Conservation (phyloP, 2,329 filamentous ascomycete species). For the Colletotrichum spinosum region DNA sequence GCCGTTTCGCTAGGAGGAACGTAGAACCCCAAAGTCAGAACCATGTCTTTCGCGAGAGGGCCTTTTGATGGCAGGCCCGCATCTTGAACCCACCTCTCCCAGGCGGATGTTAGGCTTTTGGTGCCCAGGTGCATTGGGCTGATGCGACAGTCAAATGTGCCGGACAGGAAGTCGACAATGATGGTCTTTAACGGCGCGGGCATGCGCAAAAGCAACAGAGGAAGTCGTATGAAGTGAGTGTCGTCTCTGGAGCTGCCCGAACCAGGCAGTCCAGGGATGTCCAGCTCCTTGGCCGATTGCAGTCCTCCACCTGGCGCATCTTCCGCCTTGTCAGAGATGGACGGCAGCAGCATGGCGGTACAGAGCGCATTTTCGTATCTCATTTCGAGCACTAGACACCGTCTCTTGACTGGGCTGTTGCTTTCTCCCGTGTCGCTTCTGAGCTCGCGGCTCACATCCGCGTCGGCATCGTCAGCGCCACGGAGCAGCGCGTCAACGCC, state of each 20-base stretch:
- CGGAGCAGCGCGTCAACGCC: constrained; percentile 46
- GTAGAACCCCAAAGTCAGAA: constrained; percentile 64
- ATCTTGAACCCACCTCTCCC: constrained; percentile 63
- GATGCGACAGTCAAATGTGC: constrained; percentile 68
- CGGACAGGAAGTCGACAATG: constrained; percentile 63
- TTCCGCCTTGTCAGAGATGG: constrained; percentile 29
- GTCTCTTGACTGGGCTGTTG: constrained; percentile 35
- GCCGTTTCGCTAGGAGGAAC: constrained; percentile 45
- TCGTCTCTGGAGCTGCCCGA: constrained; percentile 31
- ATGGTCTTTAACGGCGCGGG: constrained; percentile 62
- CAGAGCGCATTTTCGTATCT: constrained; percentile 65
- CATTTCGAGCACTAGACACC: constrained; percentile 59
- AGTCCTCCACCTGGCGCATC: background rate
- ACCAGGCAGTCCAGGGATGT: constrained; percentile 16
- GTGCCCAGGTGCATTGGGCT: constrained; percentile 62
- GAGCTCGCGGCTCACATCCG: constrained; percentile 22
- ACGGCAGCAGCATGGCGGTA: constrained; percentile 62
- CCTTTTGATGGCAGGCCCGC: constrained; percentile 50
- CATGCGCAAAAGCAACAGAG: constrained; percentile 67
- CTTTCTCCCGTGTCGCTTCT: constrained; percentile 19
- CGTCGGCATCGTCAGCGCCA: constrained; percentile 36
- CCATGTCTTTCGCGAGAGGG: constrained; percentile 57
- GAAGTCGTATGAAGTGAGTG: constrained; percentile 58
- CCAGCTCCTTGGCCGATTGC: constrained; percentile 1
- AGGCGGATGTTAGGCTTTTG: constrained; percentile 59